phyloP scores from a whole-genome alignment of 768 basidiomycete species.

The Boletus pseudo-olivaceus region DNA sequence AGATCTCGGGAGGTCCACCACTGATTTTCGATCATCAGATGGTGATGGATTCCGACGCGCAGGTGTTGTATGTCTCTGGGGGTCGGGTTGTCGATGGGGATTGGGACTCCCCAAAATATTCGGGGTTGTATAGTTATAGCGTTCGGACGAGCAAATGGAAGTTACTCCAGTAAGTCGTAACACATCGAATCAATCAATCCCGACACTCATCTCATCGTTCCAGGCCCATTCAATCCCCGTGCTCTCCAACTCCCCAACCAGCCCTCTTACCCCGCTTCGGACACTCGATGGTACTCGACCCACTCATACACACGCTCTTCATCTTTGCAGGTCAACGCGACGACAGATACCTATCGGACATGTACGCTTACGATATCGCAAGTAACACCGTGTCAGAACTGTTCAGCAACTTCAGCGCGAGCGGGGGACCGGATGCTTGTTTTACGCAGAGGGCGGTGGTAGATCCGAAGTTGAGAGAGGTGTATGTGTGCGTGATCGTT shows the following conservation, averaged over 20 bases:
- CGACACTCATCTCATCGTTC: not conserved
- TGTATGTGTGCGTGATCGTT: slow-evolving; percentile 58
- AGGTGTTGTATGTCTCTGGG: slow-evolving; percentile 73
- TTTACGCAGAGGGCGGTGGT: slow-evolving; percentile 75
- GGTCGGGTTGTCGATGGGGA: slow-evolving; percentile 70
- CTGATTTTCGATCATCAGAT: slow-evolving; percentile 80
- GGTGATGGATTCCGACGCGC: slow-evolving; percentile 67
- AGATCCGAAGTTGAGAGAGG: slow-evolving; percentile 57
- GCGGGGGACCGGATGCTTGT: slow-evolving; percentile 66
- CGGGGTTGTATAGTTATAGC: slow-evolving; percentile 73
- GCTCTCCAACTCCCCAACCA: slow-evolving; percentile 30
- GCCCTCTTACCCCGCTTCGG: slow-evolving; percentile 62
- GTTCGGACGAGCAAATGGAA: slow-evolving; percentile 65
- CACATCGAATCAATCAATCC: not conserved
- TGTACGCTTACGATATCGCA: slow-evolving; percentile 68
- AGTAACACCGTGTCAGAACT: slow-evolving; percentile 57
- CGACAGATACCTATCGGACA: slow-evolving; percentile 66
- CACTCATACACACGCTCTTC: slow-evolving; percentile 52
- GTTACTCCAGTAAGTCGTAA: slow-evolving; percentile 53
- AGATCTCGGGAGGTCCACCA: slow-evolving; percentile 68
- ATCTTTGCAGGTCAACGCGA: slow-evolving; percentile 75
- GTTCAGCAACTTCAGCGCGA: slow-evolving; percentile 55
- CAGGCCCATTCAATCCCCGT: slow-evolving; percentile 21
- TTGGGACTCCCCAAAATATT: slow-evolving; percentile 56
- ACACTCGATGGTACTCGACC: slow-evolving; percentile 80